These are phyloP conservation scores for Neurospora tetrasperma DNA, from an alignment of 495 filamentous ascomycete genomes.

Conservation along the genomic window DNA sequence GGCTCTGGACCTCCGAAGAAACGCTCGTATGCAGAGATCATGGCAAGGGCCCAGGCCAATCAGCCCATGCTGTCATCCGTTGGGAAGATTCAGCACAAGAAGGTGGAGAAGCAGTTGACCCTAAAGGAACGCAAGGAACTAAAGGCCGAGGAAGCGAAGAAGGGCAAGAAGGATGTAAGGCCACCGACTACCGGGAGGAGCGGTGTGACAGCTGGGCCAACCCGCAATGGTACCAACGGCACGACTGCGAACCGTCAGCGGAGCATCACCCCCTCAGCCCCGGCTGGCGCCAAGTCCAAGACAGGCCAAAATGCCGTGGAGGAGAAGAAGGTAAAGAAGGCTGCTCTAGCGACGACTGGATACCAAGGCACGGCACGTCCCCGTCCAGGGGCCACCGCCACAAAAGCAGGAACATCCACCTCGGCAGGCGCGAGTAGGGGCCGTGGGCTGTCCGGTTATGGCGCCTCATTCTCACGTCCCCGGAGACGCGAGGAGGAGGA, in stretches of 20 bases:
- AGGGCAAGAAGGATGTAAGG: conserved; percentile 10
- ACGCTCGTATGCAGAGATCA: conserved; percentile 56
- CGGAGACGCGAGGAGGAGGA: conserved; percentile 46
- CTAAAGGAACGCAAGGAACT: conserved; percentile 39
- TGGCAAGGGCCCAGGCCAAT: conserved; percentile 52
- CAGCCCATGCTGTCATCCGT: conserved; percentile 36
- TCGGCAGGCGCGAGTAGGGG: conserved; percentile 10
- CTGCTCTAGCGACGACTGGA: conserved; percentile 44
- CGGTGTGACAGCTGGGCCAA: conserved; percentile 8
- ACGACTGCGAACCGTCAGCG: background rate
- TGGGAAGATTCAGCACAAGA: conserved; percentile 47
- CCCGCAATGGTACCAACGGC: conserved; percentile 13
- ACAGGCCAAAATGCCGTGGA: conserved; percentile 12
- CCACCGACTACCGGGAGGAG: conserved; percentile 11
- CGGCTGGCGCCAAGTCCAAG: conserved; percentile 8
- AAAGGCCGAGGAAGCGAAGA: conserved; percentile 25
- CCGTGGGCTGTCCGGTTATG: conserved; percentile 16
- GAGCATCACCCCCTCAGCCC: conserved; percentile 11
- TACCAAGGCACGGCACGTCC: conserved; percentile 47
- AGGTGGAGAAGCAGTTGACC: conserved; percentile 31
- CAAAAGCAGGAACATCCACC: conserved; percentile 19
- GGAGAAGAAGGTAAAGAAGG: conserved; percentile 48
- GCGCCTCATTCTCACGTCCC: conserved; percentile 18
- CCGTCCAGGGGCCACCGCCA: conserved; percentile 21
- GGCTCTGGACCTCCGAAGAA: conserved; percentile 45